A percentile compares a stretch with the other conserved stretches of the same genome.
These are phyloP conservation scores for Cairneyella variabilis DNA, from an alignment of 495 filamentous ascomycete species.

Conservation along the genomic window DNA sequence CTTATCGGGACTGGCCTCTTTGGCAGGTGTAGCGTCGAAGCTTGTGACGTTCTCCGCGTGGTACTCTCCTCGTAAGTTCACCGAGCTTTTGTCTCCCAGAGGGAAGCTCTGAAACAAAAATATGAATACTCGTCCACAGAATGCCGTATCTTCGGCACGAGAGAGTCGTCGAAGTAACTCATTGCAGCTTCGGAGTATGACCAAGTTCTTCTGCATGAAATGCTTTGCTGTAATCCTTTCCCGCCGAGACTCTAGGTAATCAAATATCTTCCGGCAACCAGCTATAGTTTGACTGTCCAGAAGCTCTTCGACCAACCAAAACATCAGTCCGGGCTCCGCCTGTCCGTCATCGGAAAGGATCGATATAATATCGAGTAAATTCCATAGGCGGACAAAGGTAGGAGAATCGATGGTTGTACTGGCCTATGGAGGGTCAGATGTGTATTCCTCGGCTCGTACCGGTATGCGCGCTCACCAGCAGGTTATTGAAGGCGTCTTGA, in stretches of 20 bases:
- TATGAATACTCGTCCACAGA: conserved; percentile 94
- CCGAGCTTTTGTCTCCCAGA: conserved; percentile 90
- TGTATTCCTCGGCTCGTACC: conserved; percentile 10
- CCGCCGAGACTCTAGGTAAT: conserved; percentile 88
- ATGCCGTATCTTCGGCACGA: conserved; percentile 91
- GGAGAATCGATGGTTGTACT: conserved; percentile 67
- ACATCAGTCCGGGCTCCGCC: conserved; percentile 78
- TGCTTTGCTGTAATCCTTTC: conserved; percentile 83
- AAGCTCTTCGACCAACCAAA: conserved; percentile 90
- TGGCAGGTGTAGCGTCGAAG: conserved; percentile 58
- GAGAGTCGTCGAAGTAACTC: conserved; percentile 89
- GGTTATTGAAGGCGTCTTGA: conserved; percentile 68
- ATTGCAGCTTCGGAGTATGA: conserved; percentile 90
- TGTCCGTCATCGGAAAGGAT: conserved; percentile 81
- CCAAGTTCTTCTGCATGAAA: conserved; percentile 76
- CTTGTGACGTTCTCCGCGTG: conserved; percentile 92
- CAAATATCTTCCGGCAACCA: conserved; percentile 85
- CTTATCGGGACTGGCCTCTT: conserved; percentile 56
- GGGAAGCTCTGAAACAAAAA: conserved; percentile 98
- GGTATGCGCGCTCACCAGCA: conserved; percentile 58
- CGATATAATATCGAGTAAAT: conserved; percentile 84
- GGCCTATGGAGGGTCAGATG: conserved; percentile 47
- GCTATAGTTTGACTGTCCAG: conserved; percentile 93
- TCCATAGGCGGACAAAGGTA: conserved; percentile 79
- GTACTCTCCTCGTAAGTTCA: conserved; percentile 94